Evolutionary conservation across 83 land plant genomes (phyloP), one percentile per base, ranked within the genome.

Genomic region (Diphasiastrum complanatum): DNA sequence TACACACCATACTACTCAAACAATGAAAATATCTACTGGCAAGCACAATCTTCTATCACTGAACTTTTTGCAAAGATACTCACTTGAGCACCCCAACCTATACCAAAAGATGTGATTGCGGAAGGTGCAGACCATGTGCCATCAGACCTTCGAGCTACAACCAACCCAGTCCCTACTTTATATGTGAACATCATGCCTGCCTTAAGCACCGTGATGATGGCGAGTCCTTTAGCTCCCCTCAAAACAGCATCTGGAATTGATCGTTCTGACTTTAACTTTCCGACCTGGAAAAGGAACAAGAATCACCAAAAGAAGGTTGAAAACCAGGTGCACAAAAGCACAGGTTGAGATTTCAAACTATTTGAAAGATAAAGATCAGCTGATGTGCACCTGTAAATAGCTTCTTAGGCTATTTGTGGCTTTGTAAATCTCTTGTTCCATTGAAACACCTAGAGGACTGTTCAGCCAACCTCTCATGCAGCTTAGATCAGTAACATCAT

Each of bases 51-150:
- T n/a, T n/a, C n/a, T n/a, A n/a, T n/a, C n/a, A n/a, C n/a, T n/a
- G n/a, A n/a, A n/a, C n/a, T n/a, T n/a, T n/a, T n/a, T n/a, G n/a
- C 28, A 28, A 34, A 26, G 16, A 28, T 35, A n/a, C 57, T 60
- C 64, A 95, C 99, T 83, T 95, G 99, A 31, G 82, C 81, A 50
- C 99, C 99, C 99, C 99, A 95, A 61, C 97, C 99, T 57, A 89
- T 58, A 36, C 99, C 99, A 62, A 72, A 66, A 35, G 97, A 95
- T 10, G 72, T 36, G 51, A 95, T 82, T 46, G 99, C 83, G 48
- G 97, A 85, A 43, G 99, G 99, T 12, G 96, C 87, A 69, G 99
- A 95, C 99, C 99, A 95, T n/a, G 93, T 68, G 14, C 86, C 92
- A 77, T 89, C 86, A 28, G 75, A 63, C 59, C 78, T 81, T 56